Percentiles rank a stretch among this genome's conserved stretches.
Conservation (phyloP, 495 filamentous ascomycete genomes). For the Neurospora sp. region DNA sequence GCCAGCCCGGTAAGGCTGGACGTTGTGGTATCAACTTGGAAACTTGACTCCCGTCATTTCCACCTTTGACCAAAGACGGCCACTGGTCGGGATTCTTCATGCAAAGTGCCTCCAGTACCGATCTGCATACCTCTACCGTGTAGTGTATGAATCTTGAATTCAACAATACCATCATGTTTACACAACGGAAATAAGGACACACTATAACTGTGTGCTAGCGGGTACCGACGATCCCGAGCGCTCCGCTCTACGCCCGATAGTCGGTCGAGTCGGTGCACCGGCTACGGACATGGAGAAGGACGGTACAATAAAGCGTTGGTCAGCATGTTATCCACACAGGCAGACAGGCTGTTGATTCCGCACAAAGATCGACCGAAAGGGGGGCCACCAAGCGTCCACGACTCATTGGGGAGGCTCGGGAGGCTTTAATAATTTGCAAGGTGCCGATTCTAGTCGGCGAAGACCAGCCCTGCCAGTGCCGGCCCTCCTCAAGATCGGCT, state of each 20-base stretch:
- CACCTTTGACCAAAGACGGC: not conserved
- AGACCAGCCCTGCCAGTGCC: not conserved
- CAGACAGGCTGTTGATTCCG: not conserved
- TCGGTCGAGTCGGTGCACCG: not conserved
- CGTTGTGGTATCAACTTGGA: not conserved
- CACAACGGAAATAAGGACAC: not conserved
- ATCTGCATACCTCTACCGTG: not conserved
- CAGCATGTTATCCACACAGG: not conserved
- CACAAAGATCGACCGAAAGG: not conserved
- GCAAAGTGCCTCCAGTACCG: not conserved
- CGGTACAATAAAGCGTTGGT: not conserved
- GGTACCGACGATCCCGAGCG: not conserved
- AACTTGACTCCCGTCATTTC: not conserved
- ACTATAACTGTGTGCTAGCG: not conserved
- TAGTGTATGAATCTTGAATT: not conserved
- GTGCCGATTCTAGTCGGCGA: not conserved
- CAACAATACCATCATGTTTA: not conserved
- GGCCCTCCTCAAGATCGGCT: not conserved
- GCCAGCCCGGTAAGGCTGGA: not conserved
- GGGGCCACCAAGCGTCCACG: not conserved
- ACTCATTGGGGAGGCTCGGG: not conserved
- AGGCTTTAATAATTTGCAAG: not conserved
- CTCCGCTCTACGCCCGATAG: not conserved
- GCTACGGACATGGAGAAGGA: not conserved
- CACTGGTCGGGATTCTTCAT: not conserved